Base-by-base conservation (phyloP, 2,329 filamentous ascomycete genomes). In the Arthrobotrys entomopaga region DNA sequence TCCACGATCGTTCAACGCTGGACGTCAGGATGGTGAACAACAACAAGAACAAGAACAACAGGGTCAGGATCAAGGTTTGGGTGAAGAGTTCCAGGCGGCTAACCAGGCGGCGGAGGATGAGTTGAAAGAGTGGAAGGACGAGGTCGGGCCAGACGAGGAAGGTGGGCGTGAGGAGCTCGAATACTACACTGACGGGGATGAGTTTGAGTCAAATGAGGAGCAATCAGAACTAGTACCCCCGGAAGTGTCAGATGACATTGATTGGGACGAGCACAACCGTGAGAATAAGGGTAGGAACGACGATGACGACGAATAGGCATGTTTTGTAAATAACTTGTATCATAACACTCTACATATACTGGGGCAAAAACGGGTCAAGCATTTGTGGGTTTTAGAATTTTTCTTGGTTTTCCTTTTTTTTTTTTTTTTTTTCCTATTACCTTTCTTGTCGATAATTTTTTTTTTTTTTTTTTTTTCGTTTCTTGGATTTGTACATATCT, bases 291-390 rank as follows among this genome's bases (percentile, higher is more conserved):
- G 20, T 5, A 3, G 19, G 22, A 26, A 34, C 5, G 24, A 34
- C 16, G n/a, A 59, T 52, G 24, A 66, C 19, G 15, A n/a, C 15
- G 11, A 24, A 29, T 16, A 57, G 59, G 59, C 59, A 71, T 52
- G 65, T 71, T 58, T 52, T 71, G 66, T 65, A 71, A 19, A 71
- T n/a, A 19, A 20, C 20, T 48, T 24, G n/a, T 20, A 50, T 49
- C 50, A 16, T 38, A 50, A 38, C 11, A 49, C 16, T 7, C 15
- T 50, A 50, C 26, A 53, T 53, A 53, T n/a, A 19, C 3, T 6
- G 1, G n/a, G 20, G 4, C 7, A 50, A 50, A n/a, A 46, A 46
- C 6, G 42, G 16, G 42, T 4, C 5, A 46, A 19, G 42, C 16
- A 46, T 19, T n/a, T 19, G 15, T 46, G 42, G 42, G 13, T 20